Evolutionary conservation across 2,329 filamentous ascomycete species (phyloP).

Genomic region (Fusarium sp.): DNA sequence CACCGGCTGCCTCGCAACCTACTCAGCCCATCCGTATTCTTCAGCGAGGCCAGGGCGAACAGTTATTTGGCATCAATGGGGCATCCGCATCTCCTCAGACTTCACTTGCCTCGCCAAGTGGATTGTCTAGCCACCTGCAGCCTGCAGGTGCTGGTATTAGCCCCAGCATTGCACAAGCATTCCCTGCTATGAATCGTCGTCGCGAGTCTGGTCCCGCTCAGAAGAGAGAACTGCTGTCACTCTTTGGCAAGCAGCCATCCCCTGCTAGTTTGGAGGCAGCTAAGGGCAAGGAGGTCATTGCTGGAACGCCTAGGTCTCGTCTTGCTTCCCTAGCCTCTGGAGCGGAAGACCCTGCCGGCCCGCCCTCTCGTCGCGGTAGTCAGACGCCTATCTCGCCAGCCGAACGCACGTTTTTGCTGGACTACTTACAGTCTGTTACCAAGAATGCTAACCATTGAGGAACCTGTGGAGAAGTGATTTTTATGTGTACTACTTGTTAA

Average conservation of each 20-base stretch:
- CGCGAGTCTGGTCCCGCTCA: slow-evolving; percentile 45
- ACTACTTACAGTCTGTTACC: slow-evolving; percentile 71
- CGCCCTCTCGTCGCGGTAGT: slow-evolving; percentile 55
- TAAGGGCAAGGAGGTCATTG: slow-evolving; percentile 39
- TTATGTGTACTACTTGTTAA: slow-evolving; percentile 31
- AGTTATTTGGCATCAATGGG: slow-evolving; percentile 25
- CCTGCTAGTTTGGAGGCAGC: slow-evolving; percentile 36
- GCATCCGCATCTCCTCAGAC: slow-evolving; percentile 33
- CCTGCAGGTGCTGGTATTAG: slow-evolving; percentile 27
- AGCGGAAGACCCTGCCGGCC: slow-evolving; percentile 43
- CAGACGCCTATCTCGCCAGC: slow-evolving; percentile 70
- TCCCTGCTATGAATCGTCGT: slow-evolving; percentile 31
- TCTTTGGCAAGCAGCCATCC: slow-evolving; percentile 63
- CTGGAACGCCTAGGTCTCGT: slow-evolving; percentile 46
- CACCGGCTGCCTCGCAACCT: slow-evolving; percentile 7
- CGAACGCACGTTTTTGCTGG: slow-evolving; percentile 79
- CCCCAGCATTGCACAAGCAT: slow-evolving; percentile 27
- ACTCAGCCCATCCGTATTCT: slow-evolving; percentile 48
- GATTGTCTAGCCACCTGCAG: slow-evolving; percentile 27
- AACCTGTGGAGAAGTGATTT: slow-evolving; percentile 2
- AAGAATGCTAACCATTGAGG: slow-evolving; percentile 48
- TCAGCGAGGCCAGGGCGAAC: slow-evolving; percentile 46
- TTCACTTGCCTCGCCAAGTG: slow-evolving; percentile 37
- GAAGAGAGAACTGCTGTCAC: slow-evolving; percentile 61
- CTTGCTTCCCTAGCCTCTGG: slow-evolving; percentile 57